Evolutionary conservation across 805 yeast species (phyloP).

Genomic region (Ogataea henricii): DNA sequence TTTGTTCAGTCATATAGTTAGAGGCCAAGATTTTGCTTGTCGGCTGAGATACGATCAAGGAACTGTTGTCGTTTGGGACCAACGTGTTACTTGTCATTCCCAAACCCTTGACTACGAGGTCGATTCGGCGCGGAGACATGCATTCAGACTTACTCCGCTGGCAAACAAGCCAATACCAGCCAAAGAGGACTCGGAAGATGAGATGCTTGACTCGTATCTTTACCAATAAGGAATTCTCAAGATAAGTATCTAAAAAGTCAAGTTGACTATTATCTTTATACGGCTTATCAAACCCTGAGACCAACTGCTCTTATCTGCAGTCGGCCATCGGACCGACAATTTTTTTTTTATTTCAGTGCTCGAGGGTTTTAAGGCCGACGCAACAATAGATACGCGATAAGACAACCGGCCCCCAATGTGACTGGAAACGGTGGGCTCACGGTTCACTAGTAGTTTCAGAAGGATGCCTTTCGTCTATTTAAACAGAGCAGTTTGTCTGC

Average conservation of each 20-base stretch:
- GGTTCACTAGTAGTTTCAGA: too few relatives aligned
- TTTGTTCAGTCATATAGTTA: conserved; percentile 52
- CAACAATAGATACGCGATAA: not conserved
- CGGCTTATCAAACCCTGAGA: too few relatives aligned
- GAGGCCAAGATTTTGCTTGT: conserved; percentile 60
- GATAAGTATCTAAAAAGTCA: not conserved
- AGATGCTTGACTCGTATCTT: conserved; percentile 32
- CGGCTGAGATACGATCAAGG: conserved; percentile 71
- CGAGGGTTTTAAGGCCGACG: not conserved
- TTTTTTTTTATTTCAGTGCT: not conserved
- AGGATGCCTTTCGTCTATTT: too few relatives aligned
- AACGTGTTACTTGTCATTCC: conserved; percentile 67
- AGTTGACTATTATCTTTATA: not conserved
- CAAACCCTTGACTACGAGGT: conserved; percentile 72
- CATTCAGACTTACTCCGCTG: conserved; percentile 70
- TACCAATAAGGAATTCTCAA: conserved; percentile 10
- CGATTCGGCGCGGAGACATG: conserved; percentile 65
- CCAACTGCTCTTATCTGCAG: not conserved
- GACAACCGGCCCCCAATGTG: not conserved
- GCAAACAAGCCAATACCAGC: conserved; percentile 63
- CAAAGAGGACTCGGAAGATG: conserved; percentile 33
- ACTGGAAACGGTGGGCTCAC: not conserved
- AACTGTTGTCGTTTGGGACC: conserved; percentile 78
- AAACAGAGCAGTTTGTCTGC: too few relatives aligned
- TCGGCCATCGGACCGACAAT: conserved; percentile 1